Percentiles rank a stretch among this genome's conserved stretches.
Conservation (phyloP, 495 filamentous ascomycete genomes). For the Pyrenula aspistea region DNA sequence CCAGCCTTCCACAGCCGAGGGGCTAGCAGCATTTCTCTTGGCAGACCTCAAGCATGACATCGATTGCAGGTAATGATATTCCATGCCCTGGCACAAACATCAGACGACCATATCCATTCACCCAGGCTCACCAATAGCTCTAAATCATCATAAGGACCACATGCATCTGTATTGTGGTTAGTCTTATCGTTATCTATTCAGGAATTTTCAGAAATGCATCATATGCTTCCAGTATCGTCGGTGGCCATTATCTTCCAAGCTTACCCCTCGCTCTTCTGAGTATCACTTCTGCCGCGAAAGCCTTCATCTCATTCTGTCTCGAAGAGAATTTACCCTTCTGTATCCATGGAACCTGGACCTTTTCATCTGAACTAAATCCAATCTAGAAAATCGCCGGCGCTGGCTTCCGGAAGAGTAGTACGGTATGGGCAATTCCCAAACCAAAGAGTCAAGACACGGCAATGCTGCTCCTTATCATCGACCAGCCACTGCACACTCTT, state of each 20-base stretch:
- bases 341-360: no score
- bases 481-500: conserved; percentile 13
- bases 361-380: no score
- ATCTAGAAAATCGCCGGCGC: no score
- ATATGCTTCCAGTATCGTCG: neutral
- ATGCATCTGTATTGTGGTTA: no score
- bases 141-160: no score
- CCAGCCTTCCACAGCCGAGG: no score
- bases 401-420: neutral
- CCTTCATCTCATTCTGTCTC: no score
- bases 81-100: neutral
- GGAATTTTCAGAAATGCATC: neutral
- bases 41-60: neutral
- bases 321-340: no score
- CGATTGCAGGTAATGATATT: neutral
- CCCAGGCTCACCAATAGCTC: no score
- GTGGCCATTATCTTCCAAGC: neutral
- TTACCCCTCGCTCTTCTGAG: neutral
- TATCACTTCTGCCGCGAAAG: no score
- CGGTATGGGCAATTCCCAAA: conserved; percentile 48
- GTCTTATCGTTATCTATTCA: neutral
- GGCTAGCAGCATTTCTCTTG: neutral
- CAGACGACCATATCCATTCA: neutral
- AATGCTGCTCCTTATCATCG: conserved; percentile 14
- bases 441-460: conserved; percentile 40